These are phyloP conservation scores for Backusella liffmaniae DNA, from an alignment of 192 early-diverging fungal species.

Conservation along the genomic window DNA sequence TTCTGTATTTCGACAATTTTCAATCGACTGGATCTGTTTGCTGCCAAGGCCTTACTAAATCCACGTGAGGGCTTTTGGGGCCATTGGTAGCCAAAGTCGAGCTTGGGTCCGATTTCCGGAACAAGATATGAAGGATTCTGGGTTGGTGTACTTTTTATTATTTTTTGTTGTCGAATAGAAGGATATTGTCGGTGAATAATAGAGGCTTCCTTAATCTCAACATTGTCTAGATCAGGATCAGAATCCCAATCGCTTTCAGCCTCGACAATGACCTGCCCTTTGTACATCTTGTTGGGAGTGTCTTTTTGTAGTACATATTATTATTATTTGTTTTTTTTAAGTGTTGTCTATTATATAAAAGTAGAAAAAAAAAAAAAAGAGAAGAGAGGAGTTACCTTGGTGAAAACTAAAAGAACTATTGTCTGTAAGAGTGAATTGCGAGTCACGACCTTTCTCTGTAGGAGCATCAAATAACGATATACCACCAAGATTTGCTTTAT, in stretches of 20 bases:
- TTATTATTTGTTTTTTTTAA: too few species aligned
- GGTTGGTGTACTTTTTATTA: background rate
- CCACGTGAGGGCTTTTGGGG: background rate
- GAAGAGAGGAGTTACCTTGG: background rate
- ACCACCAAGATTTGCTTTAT: background rate
- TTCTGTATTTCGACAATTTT: background rate
- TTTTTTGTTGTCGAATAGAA: constrained; percentile 3
- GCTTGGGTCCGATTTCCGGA: constrained; percentile 1
- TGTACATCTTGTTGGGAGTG: background rate
- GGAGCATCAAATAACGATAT: constrained; percentile 7
- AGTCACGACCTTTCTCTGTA: background rate
- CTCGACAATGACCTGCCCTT: background rate
- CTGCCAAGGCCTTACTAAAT: background rate
- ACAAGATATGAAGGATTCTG: background rate
- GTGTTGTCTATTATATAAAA: background rate
- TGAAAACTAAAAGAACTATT: constrained; percentile 1
- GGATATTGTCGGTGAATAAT: constrained; percentile 7
- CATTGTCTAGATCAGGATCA: constrained; percentile 17
- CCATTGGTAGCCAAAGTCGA: constrained; percentile 18
- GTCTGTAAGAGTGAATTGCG: constrained; percentile 8
- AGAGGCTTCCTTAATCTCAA: constrained; percentile 10
- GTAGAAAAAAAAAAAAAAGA: background rate
- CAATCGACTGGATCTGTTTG: background rate
- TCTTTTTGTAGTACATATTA: background rate
- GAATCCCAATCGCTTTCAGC: constrained; percentile 21